These are phyloP conservation scores for Phytophthora lateralis DNA, from an alignment of 352 stramenopile species.

Conservation along the genomic window DNA sequence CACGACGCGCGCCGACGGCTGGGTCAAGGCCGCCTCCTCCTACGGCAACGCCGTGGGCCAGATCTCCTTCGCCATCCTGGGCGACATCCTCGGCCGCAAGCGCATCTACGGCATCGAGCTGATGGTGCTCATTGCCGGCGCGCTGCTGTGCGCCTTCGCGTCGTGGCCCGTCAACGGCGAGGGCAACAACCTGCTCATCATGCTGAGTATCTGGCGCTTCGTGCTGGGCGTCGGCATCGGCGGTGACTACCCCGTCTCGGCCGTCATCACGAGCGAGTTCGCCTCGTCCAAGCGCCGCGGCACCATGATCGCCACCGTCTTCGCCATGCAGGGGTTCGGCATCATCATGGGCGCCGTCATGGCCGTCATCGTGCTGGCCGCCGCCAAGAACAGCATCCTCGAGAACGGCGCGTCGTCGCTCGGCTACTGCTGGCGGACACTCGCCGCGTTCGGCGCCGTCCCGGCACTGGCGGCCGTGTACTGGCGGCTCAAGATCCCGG, in stretches of 20 bases:
- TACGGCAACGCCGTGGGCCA: conserved; percentile 50
- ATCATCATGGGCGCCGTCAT: conserved; percentile 48
- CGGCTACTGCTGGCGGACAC: conserved; percentile 53
- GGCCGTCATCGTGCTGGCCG: conserved; percentile 39
- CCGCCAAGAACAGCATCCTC: conserved; percentile 35
- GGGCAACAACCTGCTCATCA: conserved; percentile 49
- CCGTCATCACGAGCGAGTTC: conserved; percentile 62
- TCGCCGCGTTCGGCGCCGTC: conserved; percentile 48
- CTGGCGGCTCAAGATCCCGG: conserved; percentile 52
- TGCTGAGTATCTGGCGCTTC: conserved; percentile 60
- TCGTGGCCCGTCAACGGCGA: conserved; percentile 49
- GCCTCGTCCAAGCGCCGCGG: conserved; percentile 44
- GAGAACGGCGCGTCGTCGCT: conserved; percentile 44
- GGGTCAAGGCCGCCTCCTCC: conserved; percentile 49
- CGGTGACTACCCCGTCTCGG: conserved; percentile 57
- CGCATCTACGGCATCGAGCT: conserved; percentile 57
- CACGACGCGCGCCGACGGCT: conserved; percentile 38
- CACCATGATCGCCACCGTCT: conserved; percentile 55
- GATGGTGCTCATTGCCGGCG: conserved; percentile 48
- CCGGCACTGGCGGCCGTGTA: conserved; percentile 49
- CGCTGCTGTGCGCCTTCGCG: conserved; percentile 40
- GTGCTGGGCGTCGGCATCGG: conserved; percentile 59
- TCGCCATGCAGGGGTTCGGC: conserved; percentile 59
- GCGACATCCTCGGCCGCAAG: conserved; percentile 53
- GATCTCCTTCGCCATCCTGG: conserved; percentile 55